These are phyloP conservation scores for Diplodia intermedia DNA, from an alignment of 2,329 filamentous ascomycete genomes.

Conservation along the genomic window DNA sequence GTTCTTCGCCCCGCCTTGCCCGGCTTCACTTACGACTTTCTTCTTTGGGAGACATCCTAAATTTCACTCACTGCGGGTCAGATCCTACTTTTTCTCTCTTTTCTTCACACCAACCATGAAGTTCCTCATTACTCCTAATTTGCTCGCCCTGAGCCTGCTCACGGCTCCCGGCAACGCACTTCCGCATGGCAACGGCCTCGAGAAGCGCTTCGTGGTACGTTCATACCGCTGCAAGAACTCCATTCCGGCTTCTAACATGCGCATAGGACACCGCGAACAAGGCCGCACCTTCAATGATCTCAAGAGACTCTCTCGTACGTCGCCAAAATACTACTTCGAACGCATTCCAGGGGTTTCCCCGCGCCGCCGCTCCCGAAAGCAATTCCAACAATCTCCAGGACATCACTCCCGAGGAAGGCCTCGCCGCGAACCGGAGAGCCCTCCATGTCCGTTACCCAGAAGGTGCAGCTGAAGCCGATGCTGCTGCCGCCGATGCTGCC, in stretches of 20 bases:
- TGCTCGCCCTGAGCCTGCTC: slow-evolving; percentile 17
- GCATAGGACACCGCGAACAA: slow-evolving; percentile 16
- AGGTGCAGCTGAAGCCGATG: neutral
- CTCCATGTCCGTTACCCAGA: slow-evolving; percentile 13
- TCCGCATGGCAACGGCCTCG: slow-evolving; percentile 15
- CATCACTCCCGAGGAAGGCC: slow-evolving; percentile 9
- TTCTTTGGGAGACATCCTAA: slow-evolving; percentile 10
- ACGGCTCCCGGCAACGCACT: slow-evolving; percentile 10
- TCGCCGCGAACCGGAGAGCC: slow-evolving; percentile 12
- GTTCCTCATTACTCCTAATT: slow-evolving; percentile 8
- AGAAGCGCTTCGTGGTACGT: slow-evolving; percentile 19
- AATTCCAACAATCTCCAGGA: slow-evolving; percentile 18
- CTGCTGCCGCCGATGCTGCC: neutral
- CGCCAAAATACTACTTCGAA: slow-evolving; percentile 15
- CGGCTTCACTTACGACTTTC: slow-evolving; percentile 15
- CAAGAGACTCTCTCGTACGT: slow-evolving; percentile 16
- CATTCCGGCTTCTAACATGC: neutral
- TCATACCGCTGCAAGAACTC: neutral
- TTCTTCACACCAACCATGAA: slow-evolving; percentile 3
- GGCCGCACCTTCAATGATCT: neutral
- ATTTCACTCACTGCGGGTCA: slow-evolving; percentile 27
- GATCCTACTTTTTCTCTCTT: slow-evolving; percentile 3
- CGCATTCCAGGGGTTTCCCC: slow-evolving; percentile 18
- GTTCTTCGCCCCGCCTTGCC: slow-evolving; percentile 7
- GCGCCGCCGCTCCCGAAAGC: neutral